These are phyloP conservation scores for Trypanosoma melophagium DNA, from an alignment of 208 protist species.

Conservation along the genomic window DNA sequence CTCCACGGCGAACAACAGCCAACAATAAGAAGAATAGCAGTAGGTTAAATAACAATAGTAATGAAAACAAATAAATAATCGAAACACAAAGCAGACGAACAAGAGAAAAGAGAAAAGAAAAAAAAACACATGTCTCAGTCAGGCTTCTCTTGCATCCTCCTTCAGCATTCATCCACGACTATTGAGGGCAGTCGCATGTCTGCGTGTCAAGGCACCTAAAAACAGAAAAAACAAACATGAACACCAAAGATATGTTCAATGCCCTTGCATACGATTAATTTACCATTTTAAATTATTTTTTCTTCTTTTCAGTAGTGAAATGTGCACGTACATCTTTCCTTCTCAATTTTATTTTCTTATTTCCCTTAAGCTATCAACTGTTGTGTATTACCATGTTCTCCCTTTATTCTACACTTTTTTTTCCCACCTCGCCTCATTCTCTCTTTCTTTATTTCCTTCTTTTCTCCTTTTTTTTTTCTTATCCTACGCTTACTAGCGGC, in stretches of 20 bases:
- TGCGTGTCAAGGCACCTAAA: background rate
- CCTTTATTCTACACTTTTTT: background rate
- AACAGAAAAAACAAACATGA: background rate
- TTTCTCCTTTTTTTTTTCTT: background rate
- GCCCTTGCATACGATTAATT: no score
- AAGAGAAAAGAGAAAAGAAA: no score
- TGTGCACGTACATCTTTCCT: no score
- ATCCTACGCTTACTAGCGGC: background rate
- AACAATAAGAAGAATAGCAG: no score
- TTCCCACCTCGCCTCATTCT: background rate
- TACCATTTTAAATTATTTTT: no score
- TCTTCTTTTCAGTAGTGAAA: background rate
- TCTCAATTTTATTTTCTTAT: background rate
- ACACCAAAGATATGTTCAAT: slow-evolving; percentile 11
- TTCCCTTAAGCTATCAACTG: background rate
- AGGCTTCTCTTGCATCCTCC: background rate
- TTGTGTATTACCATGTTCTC: background rate
- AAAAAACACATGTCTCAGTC: no score
- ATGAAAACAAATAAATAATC: no score
- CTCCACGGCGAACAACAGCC: no score
- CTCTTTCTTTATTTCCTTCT: background rate
- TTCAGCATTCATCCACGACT: background rate
- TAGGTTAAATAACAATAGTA: no score
- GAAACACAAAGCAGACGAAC: no score
- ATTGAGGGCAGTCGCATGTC: no score